Conservation (phyloP, 495 filamentous ascomycete genomes). For the Poronia punctata region DNA sequence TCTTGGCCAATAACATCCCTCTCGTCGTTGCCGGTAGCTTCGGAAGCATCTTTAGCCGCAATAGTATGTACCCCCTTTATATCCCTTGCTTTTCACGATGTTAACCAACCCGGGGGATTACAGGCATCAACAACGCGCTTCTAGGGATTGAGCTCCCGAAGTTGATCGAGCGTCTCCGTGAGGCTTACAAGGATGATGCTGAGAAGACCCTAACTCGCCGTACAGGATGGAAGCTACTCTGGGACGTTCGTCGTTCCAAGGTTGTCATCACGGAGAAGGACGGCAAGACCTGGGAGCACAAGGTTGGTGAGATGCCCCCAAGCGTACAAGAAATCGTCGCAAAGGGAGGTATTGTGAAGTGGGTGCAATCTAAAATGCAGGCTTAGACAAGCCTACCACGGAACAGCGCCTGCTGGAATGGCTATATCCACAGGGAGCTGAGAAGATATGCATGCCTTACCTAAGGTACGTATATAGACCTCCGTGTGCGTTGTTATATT, state of each 20-base stretch:
- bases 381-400: no score
- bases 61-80: constrained; percentile 64
- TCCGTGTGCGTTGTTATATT: no score
- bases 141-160: constrained; percentile 76
- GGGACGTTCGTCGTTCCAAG: constrained; percentile 70
- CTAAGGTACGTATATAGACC: no score
- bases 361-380: constrained; percentile 57
- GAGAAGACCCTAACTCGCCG: constrained; percentile 64
- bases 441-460: no score
- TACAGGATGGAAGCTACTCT: constrained; percentile 82
- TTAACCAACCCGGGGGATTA: neutral
- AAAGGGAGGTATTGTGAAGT: constrained; percentile 69
- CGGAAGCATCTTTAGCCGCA: constrained; percentile 81
- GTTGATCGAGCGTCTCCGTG: constrained; percentile 62
- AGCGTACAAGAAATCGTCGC: constrained; percentile 91
- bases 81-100: neutral
- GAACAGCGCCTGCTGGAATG: no score
- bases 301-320: constrained; percentile 76
- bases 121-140: constrained; percentile 81
- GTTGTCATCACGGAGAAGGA: constrained; percentile 59
- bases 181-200: constrained; percentile 43
- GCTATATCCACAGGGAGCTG: no score
- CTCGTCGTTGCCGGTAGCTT: constrained; percentile 82
- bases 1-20: constrained; percentile 77
- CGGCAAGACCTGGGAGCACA: constrained; percentile 64